Evolutionary conservation across 2,329 filamentous ascomycete genomes (phyloP).

Genomic region (Hymenoscyphus linearis): DNA sequence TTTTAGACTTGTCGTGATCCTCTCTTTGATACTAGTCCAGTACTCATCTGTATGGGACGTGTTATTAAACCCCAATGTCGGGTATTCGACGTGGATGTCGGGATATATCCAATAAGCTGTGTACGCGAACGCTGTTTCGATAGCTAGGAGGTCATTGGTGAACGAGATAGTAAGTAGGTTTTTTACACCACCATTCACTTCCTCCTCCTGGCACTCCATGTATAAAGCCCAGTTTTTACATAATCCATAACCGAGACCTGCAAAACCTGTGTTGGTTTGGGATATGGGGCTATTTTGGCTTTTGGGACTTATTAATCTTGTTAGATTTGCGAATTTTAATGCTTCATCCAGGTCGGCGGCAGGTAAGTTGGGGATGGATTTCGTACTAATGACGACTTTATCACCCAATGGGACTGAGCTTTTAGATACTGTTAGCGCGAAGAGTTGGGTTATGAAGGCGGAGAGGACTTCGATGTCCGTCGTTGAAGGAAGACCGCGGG

Average conservation of each 20-base stretch:
- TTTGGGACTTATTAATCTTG: neutral
- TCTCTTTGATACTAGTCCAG: constrained; percentile 8
- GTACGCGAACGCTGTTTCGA: neutral
- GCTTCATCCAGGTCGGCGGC: constrained; percentile 10
- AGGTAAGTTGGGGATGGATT: constrained; percentile 7
- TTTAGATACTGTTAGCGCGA: neutral
- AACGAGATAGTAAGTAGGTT: constrained; percentile 2
- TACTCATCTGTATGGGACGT: constrained; percentile 2
- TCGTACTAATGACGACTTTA: neutral
- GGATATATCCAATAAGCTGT: neutral
- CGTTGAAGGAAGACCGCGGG: constrained; percentile 12
- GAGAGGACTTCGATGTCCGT: constrained; percentile 7
- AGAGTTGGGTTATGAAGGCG: neutral
- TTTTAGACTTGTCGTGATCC: constrained; percentile 4
- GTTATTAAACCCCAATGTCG: constrained; percentile 4
- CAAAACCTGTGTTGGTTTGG: constrained; percentile 8
- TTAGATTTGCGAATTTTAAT: constrained; percentile 2
- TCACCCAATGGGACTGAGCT: neutral
- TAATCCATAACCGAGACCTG: constrained; percentile 12
- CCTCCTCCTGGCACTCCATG: constrained; percentile 8
- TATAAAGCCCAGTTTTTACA: constrained; percentile 12
- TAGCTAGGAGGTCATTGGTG: constrained; percentile 8
- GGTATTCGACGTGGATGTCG: neutral
- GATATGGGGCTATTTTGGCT: neutral
- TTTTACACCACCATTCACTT: neutral